Base-by-base conservation (phyloP, 495 filamentous ascomycete genomes). In the Aspergillus affinis region DNA sequence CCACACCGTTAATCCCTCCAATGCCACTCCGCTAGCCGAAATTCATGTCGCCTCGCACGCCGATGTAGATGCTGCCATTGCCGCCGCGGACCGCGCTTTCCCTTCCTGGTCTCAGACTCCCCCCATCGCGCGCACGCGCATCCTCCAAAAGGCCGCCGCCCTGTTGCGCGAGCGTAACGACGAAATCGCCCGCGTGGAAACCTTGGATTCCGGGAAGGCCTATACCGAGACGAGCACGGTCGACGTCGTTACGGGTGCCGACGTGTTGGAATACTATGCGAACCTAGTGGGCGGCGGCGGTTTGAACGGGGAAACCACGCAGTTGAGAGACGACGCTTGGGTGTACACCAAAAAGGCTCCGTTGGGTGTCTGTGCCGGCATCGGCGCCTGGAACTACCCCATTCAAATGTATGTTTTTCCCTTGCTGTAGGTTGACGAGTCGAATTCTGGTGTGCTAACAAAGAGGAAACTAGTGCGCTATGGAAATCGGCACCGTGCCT, bases 401-500 rank as follows among this genome's bases (percentile, higher is more conserved):
- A 87, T 93, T 59, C 90, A 93, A 67, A 93, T 94, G 78, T 84
- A 72, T 51, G 71, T 49, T 30, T 5, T 41, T 17, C 20, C 30
- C 54, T 15, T 2, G 12, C 47, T 15, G 27, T 64, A 46, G 23
- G 23, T 26, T 41, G 8, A 41, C 27, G 23, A 41, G 12, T 41
- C 5, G 36, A 10, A 13, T 17, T 17, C 12, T 41, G 13, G 36
- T 4, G 36, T 41, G 12, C 36, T 41, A 15, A 41, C 36, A 45
- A 41, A 41, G 12, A 13, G 10, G 36, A 10, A 15, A 29, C 9
- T 54, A 84, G 81, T 70, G 90, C 90, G 15, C 81, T 93, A 0
- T 93, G 90, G 90, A 94, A 94, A 70, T 89, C 87, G 4, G 90
- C 88, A 15, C 88, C 90, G 6, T 92, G 89, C 58, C 80, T 94